Conservation (phyloP, 2,329 filamentous ascomycete species). For the Aurifilum marmelostoma region DNA sequence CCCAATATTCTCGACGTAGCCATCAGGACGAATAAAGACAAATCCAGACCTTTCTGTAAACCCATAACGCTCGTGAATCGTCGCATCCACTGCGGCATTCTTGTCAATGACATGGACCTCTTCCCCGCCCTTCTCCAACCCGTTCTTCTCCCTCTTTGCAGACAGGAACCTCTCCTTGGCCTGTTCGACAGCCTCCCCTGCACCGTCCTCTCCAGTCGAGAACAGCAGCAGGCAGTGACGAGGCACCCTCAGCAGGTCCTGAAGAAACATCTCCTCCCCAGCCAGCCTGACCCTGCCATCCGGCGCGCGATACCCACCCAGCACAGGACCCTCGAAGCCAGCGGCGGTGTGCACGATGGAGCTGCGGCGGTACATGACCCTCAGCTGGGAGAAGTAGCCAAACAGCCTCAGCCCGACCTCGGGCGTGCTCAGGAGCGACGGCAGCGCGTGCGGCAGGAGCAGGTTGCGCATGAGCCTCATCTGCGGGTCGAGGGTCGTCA, state of each 20-base stretch:
- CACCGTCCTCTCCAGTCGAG: conserved; percentile 30
- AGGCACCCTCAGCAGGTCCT: conserved; percentile 35
- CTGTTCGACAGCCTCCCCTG: conserved; percentile 1
- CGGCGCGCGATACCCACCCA: conserved; percentile 51
- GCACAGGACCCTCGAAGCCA: conserved; percentile 40
- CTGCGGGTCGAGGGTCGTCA: conserved; percentile 42
- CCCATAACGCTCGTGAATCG: conserved; percentile 37
- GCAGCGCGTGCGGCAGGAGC: conserved; percentile 43
- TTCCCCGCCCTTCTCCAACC: conserved; percentile 26
- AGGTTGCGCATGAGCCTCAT: conserved; percentile 44
- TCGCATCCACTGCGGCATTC: conserved; percentile 30
- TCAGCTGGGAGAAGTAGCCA: conserved; percentile 45
- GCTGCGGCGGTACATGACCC: conserved; percentile 47
- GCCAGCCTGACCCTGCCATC: conserved; percentile 39
- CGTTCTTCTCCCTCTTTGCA: conserved; percentile 28
- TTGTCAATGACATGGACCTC: conserved; percentile 29
- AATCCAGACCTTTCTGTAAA: conserved; percentile 35
- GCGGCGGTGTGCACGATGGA: conserved; percentile 40
- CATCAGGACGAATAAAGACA: conserved; percentile 39
- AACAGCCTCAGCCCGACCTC: conserved; percentile 36
- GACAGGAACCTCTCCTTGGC: conserved; percentile 27
- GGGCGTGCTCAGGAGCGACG: conserved; percentile 37
- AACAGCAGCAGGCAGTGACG: conserved; percentile 41
- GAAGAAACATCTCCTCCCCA: conserved; percentile 32
- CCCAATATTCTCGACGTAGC: conserved; percentile 40